Percentiles rank a stretch among this genome's conserved stretches.
phyloP scores from a whole-genome alignment of 2,329 filamentous ascomycete species.

The Thyridium curvatum region DNA sequence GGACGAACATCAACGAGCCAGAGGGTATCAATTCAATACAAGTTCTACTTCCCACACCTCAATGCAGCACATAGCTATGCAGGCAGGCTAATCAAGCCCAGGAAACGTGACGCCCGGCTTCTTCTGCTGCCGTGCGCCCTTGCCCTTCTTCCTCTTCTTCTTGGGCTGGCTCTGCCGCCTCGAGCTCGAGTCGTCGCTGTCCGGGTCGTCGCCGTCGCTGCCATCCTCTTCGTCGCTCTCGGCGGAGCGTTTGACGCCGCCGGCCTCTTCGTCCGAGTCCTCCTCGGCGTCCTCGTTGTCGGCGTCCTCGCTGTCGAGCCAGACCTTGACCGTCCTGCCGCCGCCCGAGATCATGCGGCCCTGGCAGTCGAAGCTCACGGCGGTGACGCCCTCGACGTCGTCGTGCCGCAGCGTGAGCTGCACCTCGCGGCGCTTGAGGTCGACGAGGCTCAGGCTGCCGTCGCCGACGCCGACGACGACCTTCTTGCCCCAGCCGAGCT shows the following conservation, averaged over 20 bases:
- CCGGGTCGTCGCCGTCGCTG: slow-evolving; percentile 38
- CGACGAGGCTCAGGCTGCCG: slow-evolving; percentile 70
- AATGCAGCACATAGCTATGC: too few relatives aligned
- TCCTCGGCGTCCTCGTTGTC: slow-evolving; percentile 38
- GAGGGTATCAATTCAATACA: too few relatives aligned
- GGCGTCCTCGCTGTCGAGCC: slow-evolving; percentile 62
- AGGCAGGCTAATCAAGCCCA: slow-evolving; percentile 18
- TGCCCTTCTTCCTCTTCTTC: slow-evolving; percentile 26
- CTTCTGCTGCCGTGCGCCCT: slow-evolving; percentile 11
- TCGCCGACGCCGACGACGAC: slow-evolving; percentile 78
- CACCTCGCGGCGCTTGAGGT: slow-evolving; percentile 67
- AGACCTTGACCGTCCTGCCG: slow-evolving; percentile 80
- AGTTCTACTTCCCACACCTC: too few relatives aligned
- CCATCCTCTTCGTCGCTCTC: slow-evolving; percentile 38
- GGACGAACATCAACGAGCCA: too few relatives aligned
- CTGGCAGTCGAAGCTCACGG: slow-evolving; percentile 75
- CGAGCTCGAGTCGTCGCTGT: slow-evolving; percentile 26
- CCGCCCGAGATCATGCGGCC: slow-evolving; percentile 87
- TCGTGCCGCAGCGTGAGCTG: slow-evolving; percentile 67
- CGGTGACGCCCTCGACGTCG: slow-evolving; percentile 79
- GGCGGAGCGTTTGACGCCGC: slow-evolving; percentile 40
- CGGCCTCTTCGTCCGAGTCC: slow-evolving; percentile 37
- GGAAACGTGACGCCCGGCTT: slow-evolving; percentile 17
- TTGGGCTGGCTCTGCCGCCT: slow-evolving; percentile 14
- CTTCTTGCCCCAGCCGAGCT: slow-evolving; percentile 62